Percentiles rank a stretch among this genome's conserved stretches.
Conservation (phyloP, 2,329 filamentous ascomycete species). For the Xylaria sp. region DNA sequence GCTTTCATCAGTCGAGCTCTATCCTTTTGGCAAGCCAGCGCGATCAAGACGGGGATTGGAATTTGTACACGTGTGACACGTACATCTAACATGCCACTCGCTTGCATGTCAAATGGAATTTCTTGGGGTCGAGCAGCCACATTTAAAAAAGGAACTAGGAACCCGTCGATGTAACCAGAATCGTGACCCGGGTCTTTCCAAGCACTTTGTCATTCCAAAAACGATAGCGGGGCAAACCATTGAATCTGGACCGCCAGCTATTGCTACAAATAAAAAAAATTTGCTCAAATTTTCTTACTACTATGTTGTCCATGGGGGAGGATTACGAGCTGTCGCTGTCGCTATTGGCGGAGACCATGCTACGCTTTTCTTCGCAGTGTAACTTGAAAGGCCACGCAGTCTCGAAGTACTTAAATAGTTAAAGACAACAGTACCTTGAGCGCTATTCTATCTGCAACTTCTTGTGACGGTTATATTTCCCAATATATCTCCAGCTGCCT, state of each 20-base stretch:
- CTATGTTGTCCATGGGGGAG: slow-evolving; percentile 2
- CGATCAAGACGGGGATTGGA: slow-evolving; percentile 1
- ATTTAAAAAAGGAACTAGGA: slow-evolving; percentile 18
- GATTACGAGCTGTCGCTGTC: background rate
- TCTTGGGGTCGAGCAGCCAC: slow-evolving; percentile 22
- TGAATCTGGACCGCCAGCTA: slow-evolving; percentile 22
- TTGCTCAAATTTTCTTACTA: slow-evolving; percentile 26
- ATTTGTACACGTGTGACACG: slow-evolving; percentile 17
- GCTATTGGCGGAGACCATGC: background rate
- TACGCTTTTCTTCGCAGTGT: background rate
- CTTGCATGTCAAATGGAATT: slow-evolving; percentile 28
- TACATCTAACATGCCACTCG: slow-evolving; percentile 29
- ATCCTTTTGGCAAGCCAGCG: background rate
- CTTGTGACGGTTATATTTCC: background rate
- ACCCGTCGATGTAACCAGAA: slow-evolving; percentile 26
- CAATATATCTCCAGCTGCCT: background rate
- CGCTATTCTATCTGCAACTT: slow-evolving; percentile 5
- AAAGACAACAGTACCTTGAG: slow-evolving; percentile 3
- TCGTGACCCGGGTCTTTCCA: slow-evolving; percentile 23
- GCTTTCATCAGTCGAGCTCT: background rate
- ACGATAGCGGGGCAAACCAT: slow-evolving; percentile 30
- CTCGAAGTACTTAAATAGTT: background rate
- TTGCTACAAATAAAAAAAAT: slow-evolving; percentile 31
- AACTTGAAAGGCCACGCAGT: background rate
- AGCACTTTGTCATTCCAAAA: slow-evolving; percentile 28